Percentiles rank a stretch among this genome's conserved stretches.
Conservation (phyloP, 2,329 filamentous ascomycete species). For the Lasiodiplodia gonubiensis region DNA sequence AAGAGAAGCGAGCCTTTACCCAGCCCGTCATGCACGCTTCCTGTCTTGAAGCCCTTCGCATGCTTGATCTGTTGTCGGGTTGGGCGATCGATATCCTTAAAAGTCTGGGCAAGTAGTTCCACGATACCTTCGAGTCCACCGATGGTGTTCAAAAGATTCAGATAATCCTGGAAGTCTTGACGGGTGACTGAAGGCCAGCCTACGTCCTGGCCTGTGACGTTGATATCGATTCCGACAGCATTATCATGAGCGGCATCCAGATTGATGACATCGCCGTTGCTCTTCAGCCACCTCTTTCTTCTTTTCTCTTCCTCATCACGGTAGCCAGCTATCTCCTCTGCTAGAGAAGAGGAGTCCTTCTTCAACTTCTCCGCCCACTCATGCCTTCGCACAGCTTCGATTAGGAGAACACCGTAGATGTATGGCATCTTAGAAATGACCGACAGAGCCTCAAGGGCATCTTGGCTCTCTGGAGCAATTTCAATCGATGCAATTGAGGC, state of each 20-base stretch:
- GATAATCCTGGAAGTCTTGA: conserved; percentile 76
- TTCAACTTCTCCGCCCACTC: conserved; percentile 94
- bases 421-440: conserved; percentile 83
- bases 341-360: conserved; percentile 81
- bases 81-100: conserved; percentile 79
- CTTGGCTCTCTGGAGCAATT: conserved; percentile 74
- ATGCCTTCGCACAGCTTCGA: conserved; percentile 82
- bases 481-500: conserved; percentile 73
- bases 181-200: conserved; percentile 80
- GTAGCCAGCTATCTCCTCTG: conserved; percentile 90
- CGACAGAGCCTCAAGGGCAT: conserved; percentile 80
- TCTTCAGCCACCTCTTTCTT: conserved; percentile 88
- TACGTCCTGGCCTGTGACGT: conserved; percentile 77
- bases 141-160: conserved; percentile 68
- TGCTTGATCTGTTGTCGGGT: conserved; percentile 86
- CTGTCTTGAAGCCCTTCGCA: conserved; percentile 93
- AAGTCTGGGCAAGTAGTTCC: conserved; percentile 74
- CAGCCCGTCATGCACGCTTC: conserved; percentile 89
- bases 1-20: conserved; percentile 86
- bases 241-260: conserved; percentile 70
- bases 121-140: conserved; percentile 70
- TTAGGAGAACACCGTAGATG: conserved; percentile 86
- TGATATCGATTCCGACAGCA: conserved; percentile 81
- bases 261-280: conserved; percentile 75
- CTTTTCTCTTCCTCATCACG: conserved; percentile 92